Conservation (phyloP, 129 eudicot genomes). For the Pittosporum tobira region DNA sequence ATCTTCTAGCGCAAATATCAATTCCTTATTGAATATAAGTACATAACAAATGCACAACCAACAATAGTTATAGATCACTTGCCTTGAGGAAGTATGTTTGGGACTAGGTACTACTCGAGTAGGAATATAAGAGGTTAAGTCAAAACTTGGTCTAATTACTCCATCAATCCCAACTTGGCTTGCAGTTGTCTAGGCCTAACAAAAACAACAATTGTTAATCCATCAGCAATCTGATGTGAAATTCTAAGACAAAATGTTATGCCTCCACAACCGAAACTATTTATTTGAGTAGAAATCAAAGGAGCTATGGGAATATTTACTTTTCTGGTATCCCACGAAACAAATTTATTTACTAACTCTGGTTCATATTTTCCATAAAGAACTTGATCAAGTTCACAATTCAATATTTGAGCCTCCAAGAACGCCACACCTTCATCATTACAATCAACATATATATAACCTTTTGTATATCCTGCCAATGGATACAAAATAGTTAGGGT, state of each 20-base stretch:
- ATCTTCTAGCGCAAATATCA: no score
- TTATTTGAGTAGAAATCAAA: slow-evolving; percentile 12
- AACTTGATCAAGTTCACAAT: slow-evolving; percentile 2
- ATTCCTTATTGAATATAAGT: no score
- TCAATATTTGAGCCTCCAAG: slow-evolving; percentile 7
- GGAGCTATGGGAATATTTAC: not conserved
- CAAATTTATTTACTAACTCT: not conserved
- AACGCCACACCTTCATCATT: slow-evolving; percentile 20
- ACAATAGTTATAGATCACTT: no score
- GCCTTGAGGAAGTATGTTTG: not conserved
- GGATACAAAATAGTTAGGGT: slow-evolving; percentile 15
- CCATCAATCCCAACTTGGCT: not conserved
- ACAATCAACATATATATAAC: slow-evolving; percentile 9
- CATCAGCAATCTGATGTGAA: slow-evolving; percentile 22
- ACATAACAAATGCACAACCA: no score
- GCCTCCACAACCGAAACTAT: slow-evolving; percentile 20
- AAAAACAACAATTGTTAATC: slow-evolving; percentile 1
- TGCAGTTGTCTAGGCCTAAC: slow-evolving; percentile 10
- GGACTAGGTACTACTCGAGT: not conserved
- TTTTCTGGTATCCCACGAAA: slow-evolving; percentile 8
- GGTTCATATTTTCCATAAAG: not conserved
- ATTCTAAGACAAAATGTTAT: slow-evolving; percentile 1
- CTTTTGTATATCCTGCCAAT: slow-evolving; percentile 17
- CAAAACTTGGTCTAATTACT: not conserved
- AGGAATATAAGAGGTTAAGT: slow-evolving; percentile 3